Conservation (phyloP, 202 grass and related monocot genomes). For the Setaria viridis region DNA sequence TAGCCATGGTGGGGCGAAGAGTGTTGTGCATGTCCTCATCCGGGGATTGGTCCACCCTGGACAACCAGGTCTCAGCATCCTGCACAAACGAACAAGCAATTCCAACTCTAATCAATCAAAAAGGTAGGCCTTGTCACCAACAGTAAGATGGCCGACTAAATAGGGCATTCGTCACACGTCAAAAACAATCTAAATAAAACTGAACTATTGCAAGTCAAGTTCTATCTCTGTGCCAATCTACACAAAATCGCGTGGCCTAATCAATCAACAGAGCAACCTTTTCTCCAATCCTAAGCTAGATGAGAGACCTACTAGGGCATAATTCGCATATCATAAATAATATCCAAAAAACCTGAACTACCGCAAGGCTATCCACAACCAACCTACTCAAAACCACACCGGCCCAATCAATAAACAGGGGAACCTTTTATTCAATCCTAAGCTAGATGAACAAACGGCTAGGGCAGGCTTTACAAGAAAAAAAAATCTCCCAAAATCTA, state of each 20-base stretch:
- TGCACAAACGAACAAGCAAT: constrained; percentile 42
- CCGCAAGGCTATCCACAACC: too few relatives aligned
- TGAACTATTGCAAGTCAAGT: neutral
- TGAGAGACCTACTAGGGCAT: neutral
- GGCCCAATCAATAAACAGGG: constrained; percentile 6
- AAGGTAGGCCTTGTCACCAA: neutral
- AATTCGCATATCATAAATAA: neutral
- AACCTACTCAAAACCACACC: neutral
- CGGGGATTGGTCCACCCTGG: constrained; percentile 71
- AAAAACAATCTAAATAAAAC: neutral
- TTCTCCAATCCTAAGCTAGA: neutral
- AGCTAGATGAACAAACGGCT: neutral
- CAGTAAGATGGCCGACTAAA: neutral
- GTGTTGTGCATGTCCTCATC: constrained; percentile 42
- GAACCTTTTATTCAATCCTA: neutral
- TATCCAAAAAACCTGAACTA: neutral
- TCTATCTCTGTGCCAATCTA: neutral
- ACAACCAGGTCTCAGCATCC: constrained; percentile 63
- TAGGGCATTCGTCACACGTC: neutral
- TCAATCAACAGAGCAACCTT: neutral
- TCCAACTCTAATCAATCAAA: constrained; percentile 33
- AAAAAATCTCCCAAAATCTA: neutral
- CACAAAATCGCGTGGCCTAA: neutral
- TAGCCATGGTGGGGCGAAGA: constrained; percentile 61
- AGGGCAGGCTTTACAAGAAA: neutral